These are phyloP conservation scores for Inonotus obliquus DNA, from an alignment of 1,284 basidiomycete genomes.

Conservation along the genomic window DNA sequence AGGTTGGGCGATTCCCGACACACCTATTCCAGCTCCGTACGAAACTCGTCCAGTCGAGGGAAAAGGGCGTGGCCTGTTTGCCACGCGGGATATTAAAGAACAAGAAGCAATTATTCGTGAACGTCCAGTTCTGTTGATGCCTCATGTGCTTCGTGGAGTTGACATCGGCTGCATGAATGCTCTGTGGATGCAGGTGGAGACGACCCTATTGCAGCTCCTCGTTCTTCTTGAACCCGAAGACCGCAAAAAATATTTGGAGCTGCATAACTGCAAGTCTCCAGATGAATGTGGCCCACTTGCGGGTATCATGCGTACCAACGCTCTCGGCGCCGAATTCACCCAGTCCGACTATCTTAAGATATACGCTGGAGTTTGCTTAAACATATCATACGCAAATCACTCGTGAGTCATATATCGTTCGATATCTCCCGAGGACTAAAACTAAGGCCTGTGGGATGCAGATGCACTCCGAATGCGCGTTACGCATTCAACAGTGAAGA, in stretches of 20 bases:
- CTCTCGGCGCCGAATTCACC: not conserved
- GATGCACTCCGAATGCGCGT: not conserved
- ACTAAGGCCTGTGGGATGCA: not conserved
- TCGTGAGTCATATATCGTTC: not conserved
- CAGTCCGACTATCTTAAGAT: not conserved
- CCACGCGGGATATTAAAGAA: not conserved
- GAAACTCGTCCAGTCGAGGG: not conserved
- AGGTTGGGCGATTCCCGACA: not conserved
- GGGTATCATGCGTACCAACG: not conserved
- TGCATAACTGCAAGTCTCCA: not conserved
- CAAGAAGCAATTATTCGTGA: not conserved
- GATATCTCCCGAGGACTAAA: not conserved
- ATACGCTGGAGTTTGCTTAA: not conserved
- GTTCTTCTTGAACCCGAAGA: not conserved
- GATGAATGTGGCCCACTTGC: not conserved
- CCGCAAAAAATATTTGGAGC: not conserved
- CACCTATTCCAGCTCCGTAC: not conserved
- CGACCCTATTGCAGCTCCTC: not conserved
- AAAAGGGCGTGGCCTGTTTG: not conserved
- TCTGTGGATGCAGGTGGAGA: not conserved
- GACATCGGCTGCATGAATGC: not conserved
- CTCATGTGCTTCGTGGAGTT: not conserved
- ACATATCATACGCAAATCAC: not conserved
- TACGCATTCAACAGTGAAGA: not conserved
- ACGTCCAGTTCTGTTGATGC: not conserved